A percentile compares a stretch with the other conserved stretches of the same genome.
Conservation (phyloP, 2,329 filamentous ascomycete genomes). For the Moelleriella libera region DNA sequence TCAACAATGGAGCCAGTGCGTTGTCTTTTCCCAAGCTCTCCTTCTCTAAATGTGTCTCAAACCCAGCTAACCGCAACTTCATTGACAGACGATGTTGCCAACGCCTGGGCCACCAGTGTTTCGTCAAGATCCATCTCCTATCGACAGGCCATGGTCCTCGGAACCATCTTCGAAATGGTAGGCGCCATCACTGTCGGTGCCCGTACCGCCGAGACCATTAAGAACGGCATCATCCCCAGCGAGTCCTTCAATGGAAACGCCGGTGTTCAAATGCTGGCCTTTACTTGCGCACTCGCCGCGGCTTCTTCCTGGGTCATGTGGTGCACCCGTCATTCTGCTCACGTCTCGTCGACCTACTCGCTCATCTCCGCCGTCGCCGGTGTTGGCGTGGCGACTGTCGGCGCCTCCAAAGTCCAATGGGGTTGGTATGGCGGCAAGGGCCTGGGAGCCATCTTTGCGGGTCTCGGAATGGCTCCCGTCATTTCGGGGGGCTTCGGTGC, state of each 20-base stretch:
- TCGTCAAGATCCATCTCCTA: slow-evolving; percentile 42
- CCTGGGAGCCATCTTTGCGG: slow-evolving; percentile 55
- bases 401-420: slow-evolving; percentile 47
- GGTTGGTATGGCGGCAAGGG: slow-evolving; percentile 52
- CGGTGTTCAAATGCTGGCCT: slow-evolving; percentile 54
- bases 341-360: slow-evolving; percentile 61
- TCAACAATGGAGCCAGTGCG: slow-evolving; percentile 67
- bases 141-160: slow-evolving; percentile 52
- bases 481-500: slow-evolving; percentile 50
- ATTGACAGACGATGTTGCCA: slow-evolving; percentile 63
- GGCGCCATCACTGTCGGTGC: slow-evolving; percentile 54
- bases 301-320: slow-evolving; percentile 67
- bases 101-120: slow-evolving; percentile 65
- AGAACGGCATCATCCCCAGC: slow-evolving; percentile 59
- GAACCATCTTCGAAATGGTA: slow-evolving; percentile 52
- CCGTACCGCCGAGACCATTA: slow-evolving; percentile 63
- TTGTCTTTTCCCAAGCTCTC: slow-evolving; percentile 8
- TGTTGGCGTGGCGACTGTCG: slow-evolving; percentile 54
- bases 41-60: neutral
- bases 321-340: slow-evolving; percentile 60
- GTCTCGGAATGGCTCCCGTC: slow-evolving; percentile 51
- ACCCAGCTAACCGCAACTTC: neutral
- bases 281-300: slow-evolving; percentile 48
- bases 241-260: slow-evolving; percentile 43
- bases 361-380: slow-evolving; percentile 55